Conservation (phyloP, 2,329 filamentous ascomycete species). For the Cercospora sp. region DNA sequence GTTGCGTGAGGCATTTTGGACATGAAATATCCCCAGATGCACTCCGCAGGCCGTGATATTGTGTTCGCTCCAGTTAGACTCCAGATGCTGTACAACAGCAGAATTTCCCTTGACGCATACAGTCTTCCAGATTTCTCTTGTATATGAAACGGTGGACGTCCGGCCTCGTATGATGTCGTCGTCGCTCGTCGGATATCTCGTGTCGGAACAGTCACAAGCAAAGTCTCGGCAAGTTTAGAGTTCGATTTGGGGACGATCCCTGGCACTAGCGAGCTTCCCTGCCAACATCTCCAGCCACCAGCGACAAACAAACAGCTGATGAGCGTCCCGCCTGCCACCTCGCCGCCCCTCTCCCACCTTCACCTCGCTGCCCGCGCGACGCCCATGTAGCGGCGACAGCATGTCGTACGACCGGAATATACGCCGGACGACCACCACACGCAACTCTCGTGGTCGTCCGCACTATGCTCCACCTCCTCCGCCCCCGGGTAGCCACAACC, state of each 20-base stretch:
- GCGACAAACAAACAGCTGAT: conserved; percentile 1
- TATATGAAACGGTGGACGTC: background rate
- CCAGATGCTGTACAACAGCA: background rate
- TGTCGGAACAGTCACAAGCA: conserved; percentile 6
- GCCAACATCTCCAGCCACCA: conserved; percentile 9
- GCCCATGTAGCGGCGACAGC: conserved; percentile 10
- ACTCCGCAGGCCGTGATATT: background rate
- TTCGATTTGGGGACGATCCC: background rate
- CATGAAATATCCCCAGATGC: background rate
- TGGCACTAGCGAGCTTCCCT: conserved; percentile 3
- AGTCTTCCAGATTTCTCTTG: background rate
- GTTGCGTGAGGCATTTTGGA: conserved; percentile 71
- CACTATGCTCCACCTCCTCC: conserved; percentile 34
- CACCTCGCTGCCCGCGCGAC: background rate
- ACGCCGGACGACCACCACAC: conserved; percentile 45
- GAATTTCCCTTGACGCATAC: background rate
- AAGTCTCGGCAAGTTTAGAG: conserved; percentile 4
- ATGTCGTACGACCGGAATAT: conserved; percentile 57
- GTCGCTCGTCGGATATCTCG: background rate
- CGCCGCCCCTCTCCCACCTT: conserved; percentile 2
- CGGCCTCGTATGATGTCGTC: background rate
- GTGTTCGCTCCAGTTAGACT: background rate
- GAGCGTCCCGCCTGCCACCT: background rate
- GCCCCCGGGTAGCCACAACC: conserved; percentile 47
- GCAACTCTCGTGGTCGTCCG: conserved; percentile 52